phyloP scores from a whole-genome alignment of 768 basidiomycete genomes.

The Rhodotorula kratochvilovae region DNA sequence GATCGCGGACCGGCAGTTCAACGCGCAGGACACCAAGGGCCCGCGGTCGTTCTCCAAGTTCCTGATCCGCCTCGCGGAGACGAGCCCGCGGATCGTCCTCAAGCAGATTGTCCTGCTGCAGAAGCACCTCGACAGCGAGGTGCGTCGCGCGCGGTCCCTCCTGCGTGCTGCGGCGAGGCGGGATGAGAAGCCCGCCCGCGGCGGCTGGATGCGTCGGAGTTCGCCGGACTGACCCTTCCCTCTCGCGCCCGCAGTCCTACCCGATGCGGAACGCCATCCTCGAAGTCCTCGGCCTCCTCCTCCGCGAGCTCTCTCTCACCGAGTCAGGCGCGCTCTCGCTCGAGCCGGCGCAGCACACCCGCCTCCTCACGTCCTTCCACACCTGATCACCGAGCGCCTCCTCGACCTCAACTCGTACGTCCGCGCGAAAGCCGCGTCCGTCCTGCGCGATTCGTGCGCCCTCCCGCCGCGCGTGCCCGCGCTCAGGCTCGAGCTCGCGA shows the following conservation, averaged over 20 bases:
- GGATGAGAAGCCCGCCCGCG: too few relatives aligned
- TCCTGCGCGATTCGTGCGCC: conserved; percentile 71
- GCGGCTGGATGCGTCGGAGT: too few relatives aligned
- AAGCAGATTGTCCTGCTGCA: conserved; percentile 85
- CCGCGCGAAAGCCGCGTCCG: conserved; percentile 75
- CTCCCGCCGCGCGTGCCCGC: conserved; percentile 76
- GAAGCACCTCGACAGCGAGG: conserved; percentile 86
- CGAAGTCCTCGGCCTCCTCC: conserved; percentile 79
- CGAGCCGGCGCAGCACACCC: conserved; percentile 41
- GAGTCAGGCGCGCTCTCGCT: conserved; percentile 52
- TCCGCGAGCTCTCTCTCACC: conserved; percentile 67
- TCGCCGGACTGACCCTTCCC: background rate
- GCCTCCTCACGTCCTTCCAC: conserved; percentile 71
- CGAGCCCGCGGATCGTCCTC: conserved; percentile 70
- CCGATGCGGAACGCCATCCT: conserved; percentile 93
- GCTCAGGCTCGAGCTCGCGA: conserved; percentile 69
- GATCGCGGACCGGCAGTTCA: conserved; percentile 72
- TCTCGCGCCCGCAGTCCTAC: conserved; percentile 63
- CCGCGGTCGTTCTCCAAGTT: conserved; percentile 81
- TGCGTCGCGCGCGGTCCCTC: conserved; percentile 50
- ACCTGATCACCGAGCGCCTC: conserved; percentile 43
- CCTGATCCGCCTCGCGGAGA: conserved; percentile 71
- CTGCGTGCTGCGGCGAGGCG: too few relatives aligned
- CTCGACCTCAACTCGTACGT: conserved; percentile 87
- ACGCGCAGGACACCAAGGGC: conserved; percentile 75